A percentile compares a stretch with the other conserved stretches of the same genome.
These are phyloP conservation scores for Hortaea werneckii DNA, from an alignment of 2,329 filamentous ascomycete species.

Conservation along the genomic window DNA sequence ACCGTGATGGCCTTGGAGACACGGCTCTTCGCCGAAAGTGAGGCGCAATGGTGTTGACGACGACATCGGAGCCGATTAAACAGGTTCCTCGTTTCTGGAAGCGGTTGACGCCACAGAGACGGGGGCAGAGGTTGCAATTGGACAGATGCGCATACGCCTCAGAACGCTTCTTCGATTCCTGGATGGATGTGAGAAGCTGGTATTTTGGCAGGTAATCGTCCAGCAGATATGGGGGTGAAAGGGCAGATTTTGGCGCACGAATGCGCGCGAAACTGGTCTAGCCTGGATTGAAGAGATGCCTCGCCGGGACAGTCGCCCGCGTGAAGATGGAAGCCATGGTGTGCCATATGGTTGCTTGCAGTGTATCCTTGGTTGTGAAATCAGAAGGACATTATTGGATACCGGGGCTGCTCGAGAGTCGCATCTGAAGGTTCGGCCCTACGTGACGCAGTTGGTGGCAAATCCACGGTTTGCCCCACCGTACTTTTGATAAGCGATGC, in stretches of 20 bases:
- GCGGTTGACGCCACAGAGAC: constrained; percentile 69
- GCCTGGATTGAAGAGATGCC: not conserved
- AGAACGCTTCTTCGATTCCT: constrained; percentile 64
- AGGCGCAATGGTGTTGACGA: constrained; percentile 75
- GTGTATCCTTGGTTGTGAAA: too few species aligned
- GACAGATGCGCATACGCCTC: constrained; percentile 63
- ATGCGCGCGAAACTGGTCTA: not conserved
- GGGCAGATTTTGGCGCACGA: constrained; percentile 19
- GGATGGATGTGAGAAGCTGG: constrained; percentile 54
- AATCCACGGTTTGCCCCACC: too few species aligned
- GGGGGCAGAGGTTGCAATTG: constrained; percentile 73
- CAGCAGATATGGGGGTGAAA: constrained; percentile 57
- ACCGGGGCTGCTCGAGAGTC: too few species aligned
- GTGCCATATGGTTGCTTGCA: constrained; percentile 2
- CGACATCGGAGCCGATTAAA: constrained; percentile 62
- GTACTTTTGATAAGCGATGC: too few species aligned
- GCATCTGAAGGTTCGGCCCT: too few species aligned
- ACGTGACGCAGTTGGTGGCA: too few species aligned
- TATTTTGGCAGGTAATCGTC: constrained; percentile 66
- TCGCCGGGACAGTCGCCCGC: not conserved
- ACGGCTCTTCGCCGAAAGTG: constrained; percentile 80
- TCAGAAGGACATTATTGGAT: too few species aligned
- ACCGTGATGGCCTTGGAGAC: constrained; percentile 71
- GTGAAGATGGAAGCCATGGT: constrained; percentile 2
- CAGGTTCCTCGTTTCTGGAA: constrained; percentile 70